Evolutionary conservation across 352 stramenopile genomes (phyloP).

Genomic region (Plasmopara muralis): DNA sequence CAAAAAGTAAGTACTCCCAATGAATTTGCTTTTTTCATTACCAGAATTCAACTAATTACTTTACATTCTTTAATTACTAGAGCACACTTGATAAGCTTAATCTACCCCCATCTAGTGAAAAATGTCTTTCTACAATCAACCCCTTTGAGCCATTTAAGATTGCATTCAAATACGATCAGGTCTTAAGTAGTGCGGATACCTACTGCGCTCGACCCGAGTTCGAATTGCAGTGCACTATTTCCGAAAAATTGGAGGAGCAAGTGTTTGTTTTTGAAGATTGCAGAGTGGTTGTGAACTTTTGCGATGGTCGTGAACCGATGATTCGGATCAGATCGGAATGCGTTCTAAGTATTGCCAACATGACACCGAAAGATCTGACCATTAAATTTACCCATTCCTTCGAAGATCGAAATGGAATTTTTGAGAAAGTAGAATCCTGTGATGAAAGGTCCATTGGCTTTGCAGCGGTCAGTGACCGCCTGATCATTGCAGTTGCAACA

Average conservation of each 20-base stretch:
- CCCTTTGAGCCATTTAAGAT: constrained; percentile 26
- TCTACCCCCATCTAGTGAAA: constrained; percentile 13
- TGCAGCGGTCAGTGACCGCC: constrained; percentile 12
- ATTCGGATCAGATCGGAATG: constrained; percentile 32
- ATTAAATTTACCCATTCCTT: constrained; percentile 17
- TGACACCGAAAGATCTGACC: constrained; percentile 16
- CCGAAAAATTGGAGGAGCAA: constrained; percentile 22
- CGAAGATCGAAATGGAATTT: constrained; percentile 5
- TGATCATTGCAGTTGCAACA: constrained; percentile 25
- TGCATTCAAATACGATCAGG: constrained; percentile 15
- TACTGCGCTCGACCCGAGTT: constrained; percentile 8
- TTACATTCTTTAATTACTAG: constrained; percentile 4
- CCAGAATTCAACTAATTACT: constrained; percentile 5
- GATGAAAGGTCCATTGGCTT: constrained; percentile 22
- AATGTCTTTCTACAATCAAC: constrained; percentile 32
- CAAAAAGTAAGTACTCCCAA: constrained; percentile 30
- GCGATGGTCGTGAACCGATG: constrained; percentile 15
- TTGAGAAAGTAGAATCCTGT: constrained; percentile 17
- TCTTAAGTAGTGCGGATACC: neutral
- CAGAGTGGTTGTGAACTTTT: constrained; percentile 20
- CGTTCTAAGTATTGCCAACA: constrained; percentile 29
- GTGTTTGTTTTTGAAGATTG: constrained; percentile 29
- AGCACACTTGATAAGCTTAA: constrained; percentile 17
- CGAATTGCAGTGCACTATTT: constrained; percentile 13
- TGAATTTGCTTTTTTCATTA: neutral